Evolutionary conservation across 2,329 filamentous ascomycete species (phyloP).

Genomic region (Fusarium sp.): DNA sequence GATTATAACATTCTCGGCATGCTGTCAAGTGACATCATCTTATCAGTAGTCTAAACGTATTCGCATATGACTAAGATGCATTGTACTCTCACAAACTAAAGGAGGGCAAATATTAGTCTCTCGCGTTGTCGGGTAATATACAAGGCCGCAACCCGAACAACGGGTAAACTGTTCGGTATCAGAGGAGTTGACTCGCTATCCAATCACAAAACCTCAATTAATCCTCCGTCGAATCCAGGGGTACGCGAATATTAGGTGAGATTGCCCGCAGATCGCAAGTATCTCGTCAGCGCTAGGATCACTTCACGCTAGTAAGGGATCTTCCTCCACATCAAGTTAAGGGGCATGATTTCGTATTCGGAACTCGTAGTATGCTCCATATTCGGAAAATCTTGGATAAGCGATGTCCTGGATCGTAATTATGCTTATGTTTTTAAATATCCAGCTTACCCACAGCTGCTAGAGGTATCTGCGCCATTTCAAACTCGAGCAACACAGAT

Average conservation of each 20-base stretch:
- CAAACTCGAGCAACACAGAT: not conserved
- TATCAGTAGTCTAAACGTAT: not conserved
- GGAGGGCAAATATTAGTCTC: not conserved
- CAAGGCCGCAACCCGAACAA: not conserved
- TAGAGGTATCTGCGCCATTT: not conserved
- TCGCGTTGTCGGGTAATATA: not conserved
- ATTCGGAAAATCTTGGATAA: slow-evolving; percentile 1
- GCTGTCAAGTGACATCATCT: not conserved
- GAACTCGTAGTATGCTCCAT: not conserved
- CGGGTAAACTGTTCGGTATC: not conserved
- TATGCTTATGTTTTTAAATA: not conserved
- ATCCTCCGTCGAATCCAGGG: not conserved
- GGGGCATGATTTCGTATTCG: slow-evolving; percentile 26
- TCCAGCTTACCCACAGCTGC: not conserved
- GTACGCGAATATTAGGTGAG: not conserved
- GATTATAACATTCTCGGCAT: not conserved
- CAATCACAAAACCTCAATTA: not conserved
- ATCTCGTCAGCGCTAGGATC: not conserved
- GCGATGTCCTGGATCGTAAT: not conserved
- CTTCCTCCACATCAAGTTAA: slow-evolving; percentile 8
- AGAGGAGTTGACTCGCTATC: not conserved
- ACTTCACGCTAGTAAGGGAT: not conserved
- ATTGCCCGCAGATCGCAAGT: not conserved
- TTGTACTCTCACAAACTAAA: not conserved
- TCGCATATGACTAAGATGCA: not conserved